These are phyloP conservation scores for Pulveroboletus sp. DNA, from an alignment of 1,284 basidiomycete species.

Conservation along the genomic window DNA sequence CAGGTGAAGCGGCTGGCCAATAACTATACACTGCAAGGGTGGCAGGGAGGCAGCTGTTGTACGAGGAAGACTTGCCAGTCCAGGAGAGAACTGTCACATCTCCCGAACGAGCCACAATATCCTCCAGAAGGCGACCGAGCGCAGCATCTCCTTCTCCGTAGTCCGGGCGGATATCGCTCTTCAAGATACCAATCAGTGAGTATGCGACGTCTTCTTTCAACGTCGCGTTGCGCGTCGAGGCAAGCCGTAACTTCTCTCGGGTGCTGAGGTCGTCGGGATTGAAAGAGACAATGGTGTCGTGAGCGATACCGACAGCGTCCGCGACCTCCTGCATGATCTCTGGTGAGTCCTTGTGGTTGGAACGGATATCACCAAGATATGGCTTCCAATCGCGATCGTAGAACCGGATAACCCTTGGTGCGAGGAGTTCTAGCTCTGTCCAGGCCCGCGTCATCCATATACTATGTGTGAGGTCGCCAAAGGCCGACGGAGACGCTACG, in stretches of 20 bases:
- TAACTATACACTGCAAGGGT: constrained; percentile 10
- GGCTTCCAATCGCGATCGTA: constrained; percentile 10
- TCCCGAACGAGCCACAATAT: constrained; percentile 16
- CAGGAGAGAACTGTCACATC: constrained; percentile 21
- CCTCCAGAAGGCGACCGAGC: constrained; percentile 20
- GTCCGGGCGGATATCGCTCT: constrained; percentile 17
- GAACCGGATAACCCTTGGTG: constrained; percentile 15
- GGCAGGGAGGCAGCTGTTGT: constrained; percentile 18
- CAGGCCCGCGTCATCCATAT: too few relatives aligned
- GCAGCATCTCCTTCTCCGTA: constrained; percentile 19
- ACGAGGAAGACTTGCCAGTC: constrained; percentile 15
- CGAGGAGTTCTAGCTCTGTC: too few relatives aligned
- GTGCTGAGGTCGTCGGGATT: constrained; percentile 9
- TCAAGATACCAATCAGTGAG: constrained; percentile 20
- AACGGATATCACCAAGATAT: constrained; percentile 8
- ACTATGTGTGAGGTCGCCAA: background rate
- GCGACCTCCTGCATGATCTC: too few relatives aligned
- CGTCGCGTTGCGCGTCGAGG: too few relatives aligned
- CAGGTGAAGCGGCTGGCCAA: background rate
- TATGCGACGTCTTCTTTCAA: constrained; percentile 19
- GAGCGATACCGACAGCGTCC: constrained; percentile 4
- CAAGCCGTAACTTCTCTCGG: constrained; percentile 18
- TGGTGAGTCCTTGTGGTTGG: constrained; percentile 16
- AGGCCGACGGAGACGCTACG: background rate
- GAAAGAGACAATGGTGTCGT: constrained; percentile 7